Base-by-base conservation (phyloP, 2,329 filamentous ascomycete species). In the Colletotrichum destructivum region DNA sequence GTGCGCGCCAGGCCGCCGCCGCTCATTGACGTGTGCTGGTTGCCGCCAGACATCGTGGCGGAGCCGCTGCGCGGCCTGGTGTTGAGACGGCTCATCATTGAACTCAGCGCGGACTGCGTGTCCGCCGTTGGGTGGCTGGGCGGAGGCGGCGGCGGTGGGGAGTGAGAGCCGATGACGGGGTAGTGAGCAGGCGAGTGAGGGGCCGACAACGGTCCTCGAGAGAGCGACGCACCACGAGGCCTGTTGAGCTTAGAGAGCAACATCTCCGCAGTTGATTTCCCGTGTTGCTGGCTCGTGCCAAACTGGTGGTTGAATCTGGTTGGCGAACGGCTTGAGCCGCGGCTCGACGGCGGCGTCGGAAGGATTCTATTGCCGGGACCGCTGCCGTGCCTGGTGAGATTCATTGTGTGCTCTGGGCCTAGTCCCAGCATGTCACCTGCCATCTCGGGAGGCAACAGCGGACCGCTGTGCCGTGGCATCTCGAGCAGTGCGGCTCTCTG, bases 61-160 rank as follows among this genome's bases (percentile, higher is more conserved):
- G 73, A 76, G 9, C 68, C 69, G 15, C 72, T 74, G 62, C 77
- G 74, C 9, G 77, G 76, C 8, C 80, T 76, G 4, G 78, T 77
- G 67, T 82, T 79, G 13, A 82, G 74, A 46, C 79, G 80, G 64
- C 76, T 74, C 77, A 81, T 79, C 76, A 80, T 80, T 9, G 78
- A 75, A 21, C 71, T 75, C 64, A 82, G 76, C 1, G 79, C 79
- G 0, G 76, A 71, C 26, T 72, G 70, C 44, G 7, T 35, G 72
- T 74, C 44, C 68, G 69, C n/a, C 13, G 23, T 12, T 3, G 47
- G 44, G n/a, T 52, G 56, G 15, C 76, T 75, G 21, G 79, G 74
- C 0, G 77, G 77, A n/a, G n/a, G n/a, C 31, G 79, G 79, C 6
- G 79, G 74, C 0, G 77, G 77, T 26, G 79, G 79, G 5, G 79